Evolutionary conservation across 805 yeast species (phyloP), one percentile per base, ranked within the genome.

Genomic region (Hanseniaspora meyeri): DNA sequence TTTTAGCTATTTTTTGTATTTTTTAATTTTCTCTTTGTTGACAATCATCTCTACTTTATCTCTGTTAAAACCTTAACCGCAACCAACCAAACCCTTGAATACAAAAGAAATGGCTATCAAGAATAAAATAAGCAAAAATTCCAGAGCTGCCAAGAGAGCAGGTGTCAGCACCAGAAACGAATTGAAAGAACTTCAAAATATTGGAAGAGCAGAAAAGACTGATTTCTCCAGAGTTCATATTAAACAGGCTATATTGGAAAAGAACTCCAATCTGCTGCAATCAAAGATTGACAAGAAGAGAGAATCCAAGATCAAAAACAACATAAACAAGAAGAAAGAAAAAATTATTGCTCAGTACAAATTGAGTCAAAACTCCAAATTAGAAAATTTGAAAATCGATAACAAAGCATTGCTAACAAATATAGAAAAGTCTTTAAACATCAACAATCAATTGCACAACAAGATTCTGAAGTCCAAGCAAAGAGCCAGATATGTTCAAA

Each of bases 61-160:
- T 32, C 9, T 10, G 9, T 11, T 32, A 32, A 24, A 24, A 24
- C 3, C 5, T 5, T 4, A 4, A 24, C 5, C 3, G 5, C 3
- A 24, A 24, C 27, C 5, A 24, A 24, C 27, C 27, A 24, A 24
- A 24, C 27, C 27, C 5, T 24, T 24, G 27, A 24, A 24, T 34
- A 34, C 37, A 14, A 16, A 36, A 3, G 14, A 36, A 12, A 64
- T 64, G 66, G 64, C 62, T 7, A 51, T 51, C 17, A 64, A 59
- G 54, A 64, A 61, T 72, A 53, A 53, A 53, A 77, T 81, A 31
- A 82, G 87, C 19, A 83, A 82, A 61, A 81, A 77, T 59, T 82
- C 89, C 46, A 77, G 93, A 71, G 88, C 89, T 2, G 90, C 93
- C 1, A 80, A 90, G 70, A 74, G 88, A 66, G 84, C 83, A 7